phyloP scores from a whole-genome alignment of 495 filamentous ascomycete species.

The Lasiosphaeria hispida region DNA sequence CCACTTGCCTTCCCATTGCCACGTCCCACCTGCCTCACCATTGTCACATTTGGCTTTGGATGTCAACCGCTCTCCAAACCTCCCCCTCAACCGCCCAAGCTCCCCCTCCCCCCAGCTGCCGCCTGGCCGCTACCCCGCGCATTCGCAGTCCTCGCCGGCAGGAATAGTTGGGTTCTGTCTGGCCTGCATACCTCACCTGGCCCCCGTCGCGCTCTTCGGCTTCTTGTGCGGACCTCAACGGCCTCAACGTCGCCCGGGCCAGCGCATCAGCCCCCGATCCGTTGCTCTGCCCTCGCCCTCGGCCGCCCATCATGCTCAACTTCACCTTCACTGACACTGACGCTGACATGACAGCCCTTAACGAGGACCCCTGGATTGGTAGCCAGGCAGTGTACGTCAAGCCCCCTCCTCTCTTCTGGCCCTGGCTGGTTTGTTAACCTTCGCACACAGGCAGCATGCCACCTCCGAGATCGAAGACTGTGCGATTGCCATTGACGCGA shows the following conservation, averaged over 20 bases:
- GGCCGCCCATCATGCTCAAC: neutral
- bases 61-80: neutral
- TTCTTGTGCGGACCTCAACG: slow-evolving; percentile 1
- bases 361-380: slow-evolving; percentile 46
- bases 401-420: neutral
- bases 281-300: too few relatives aligned
- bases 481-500: slow-evolving; percentile 82
- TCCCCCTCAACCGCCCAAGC: neutral
- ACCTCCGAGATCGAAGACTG: slow-evolving; percentile 60
- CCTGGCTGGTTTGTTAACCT: slow-evolving; percentile 8
- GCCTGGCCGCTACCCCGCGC: neutral
- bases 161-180: too few relatives aligned
- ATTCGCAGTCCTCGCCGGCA: neutral
- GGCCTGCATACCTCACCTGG: too few relatives aligned
- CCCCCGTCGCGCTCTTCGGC: neutral
- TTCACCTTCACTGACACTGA: slow-evolving; percentile 19
- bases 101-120: too few relatives aligned
- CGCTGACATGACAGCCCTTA: slow-evolving; percentile 31
- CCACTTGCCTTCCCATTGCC: neutral
- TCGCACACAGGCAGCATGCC: slow-evolving; percentile 30
- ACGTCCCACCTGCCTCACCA: neutral
- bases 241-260: neutral
- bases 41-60: neutral
- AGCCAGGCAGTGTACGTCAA: slow-evolving; percentile 42
- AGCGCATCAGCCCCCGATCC: too few relatives aligned